phyloP scores from a whole-genome alignment of 225 moss, liverwort and hornwort genomes.

The Antitrichia curtipendula region DNA sequence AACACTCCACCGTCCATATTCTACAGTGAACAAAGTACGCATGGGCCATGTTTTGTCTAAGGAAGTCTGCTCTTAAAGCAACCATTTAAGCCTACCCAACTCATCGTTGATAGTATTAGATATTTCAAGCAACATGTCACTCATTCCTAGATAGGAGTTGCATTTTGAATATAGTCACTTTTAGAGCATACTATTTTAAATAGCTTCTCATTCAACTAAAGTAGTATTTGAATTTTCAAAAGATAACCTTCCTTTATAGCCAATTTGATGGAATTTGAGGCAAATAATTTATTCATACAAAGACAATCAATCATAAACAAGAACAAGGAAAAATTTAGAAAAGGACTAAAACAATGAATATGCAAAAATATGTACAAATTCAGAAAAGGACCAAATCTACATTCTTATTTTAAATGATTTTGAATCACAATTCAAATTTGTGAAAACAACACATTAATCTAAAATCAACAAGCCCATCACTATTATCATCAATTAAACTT shows the following conservation, averaged over 20 bases:
- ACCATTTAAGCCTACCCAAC: too few relatives aligned
- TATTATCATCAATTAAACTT: fast-evolving
- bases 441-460: neutral
- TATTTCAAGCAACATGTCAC: too few relatives aligned
- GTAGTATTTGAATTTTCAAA: neutral
- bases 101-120: too few relatives aligned
- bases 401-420: neutral
- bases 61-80: too few relatives aligned
- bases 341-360: neutral
- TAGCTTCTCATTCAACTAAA: neutral
- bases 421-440: neutral
- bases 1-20: fast-evolving
- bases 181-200: neutral
- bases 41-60: neutral
- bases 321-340: neutral
- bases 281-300: neutral
- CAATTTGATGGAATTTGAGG: neutral
- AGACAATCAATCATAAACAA: too few relatives aligned
- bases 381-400: neutral
- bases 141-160: too few relatives aligned
- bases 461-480: fast-evolving
- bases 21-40: neutral
- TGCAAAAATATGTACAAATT: too few relatives aligned
- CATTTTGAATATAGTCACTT: too few relatives aligned
- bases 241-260: too few relatives aligned